These are phyloP conservation scores for Aspergillus steynii DNA, from an alignment of 495 filamentous ascomycete species.

Conservation along the genomic window DNA sequence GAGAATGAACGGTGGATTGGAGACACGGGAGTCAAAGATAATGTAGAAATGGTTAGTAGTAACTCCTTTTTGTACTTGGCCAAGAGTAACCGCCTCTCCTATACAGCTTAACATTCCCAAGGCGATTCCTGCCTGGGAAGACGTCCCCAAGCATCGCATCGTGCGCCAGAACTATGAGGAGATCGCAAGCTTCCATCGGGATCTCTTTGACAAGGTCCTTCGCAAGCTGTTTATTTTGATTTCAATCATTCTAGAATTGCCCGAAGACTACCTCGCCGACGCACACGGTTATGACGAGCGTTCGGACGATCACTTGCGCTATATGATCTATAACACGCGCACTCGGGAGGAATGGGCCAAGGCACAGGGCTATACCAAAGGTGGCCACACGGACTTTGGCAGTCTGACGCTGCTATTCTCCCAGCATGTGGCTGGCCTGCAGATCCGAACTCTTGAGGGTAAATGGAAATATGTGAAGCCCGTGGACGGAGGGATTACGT, in stretches of 20 bases:
- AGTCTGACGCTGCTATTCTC: conserved; percentile 55
- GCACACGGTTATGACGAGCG: conserved; percentile 49
- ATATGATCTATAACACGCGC: conserved; percentile 56
- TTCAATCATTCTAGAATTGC: conserved; percentile 53
- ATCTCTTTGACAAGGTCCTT: conserved; percentile 23
- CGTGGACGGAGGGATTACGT: conserved; percentile 44
- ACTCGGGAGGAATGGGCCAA: conserved; percentile 46
- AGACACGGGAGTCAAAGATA: conserved; percentile 46
- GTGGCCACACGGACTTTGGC: conserved; percentile 58
- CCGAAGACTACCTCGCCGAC: conserved; percentile 50
- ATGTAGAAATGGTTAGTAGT: conserved; percentile 41
- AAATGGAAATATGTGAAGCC: conserved; percentile 52
- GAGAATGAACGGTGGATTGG: conserved; percentile 46
- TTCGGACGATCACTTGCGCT: conserved; percentile 51
- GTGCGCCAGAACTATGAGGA: conserved; percentile 24
- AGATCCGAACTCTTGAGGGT: conserved; percentile 46
- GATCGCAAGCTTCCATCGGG: conserved; percentile 26
- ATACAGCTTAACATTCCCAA: conserved; percentile 50
- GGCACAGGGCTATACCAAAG: conserved; percentile 39
- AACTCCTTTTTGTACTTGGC: too few species aligned
- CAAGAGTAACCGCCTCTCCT: not conserved
- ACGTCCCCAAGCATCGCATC: conserved; percentile 27
- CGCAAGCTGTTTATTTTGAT: conserved; percentile 35
- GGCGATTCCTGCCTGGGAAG: conserved; percentile 41
- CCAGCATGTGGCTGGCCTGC: conserved; percentile 54